These are phyloP conservation scores for Fragaria vesca DNA, from an alignment of 306 rosid species.

Conservation along the genomic window DNA sequence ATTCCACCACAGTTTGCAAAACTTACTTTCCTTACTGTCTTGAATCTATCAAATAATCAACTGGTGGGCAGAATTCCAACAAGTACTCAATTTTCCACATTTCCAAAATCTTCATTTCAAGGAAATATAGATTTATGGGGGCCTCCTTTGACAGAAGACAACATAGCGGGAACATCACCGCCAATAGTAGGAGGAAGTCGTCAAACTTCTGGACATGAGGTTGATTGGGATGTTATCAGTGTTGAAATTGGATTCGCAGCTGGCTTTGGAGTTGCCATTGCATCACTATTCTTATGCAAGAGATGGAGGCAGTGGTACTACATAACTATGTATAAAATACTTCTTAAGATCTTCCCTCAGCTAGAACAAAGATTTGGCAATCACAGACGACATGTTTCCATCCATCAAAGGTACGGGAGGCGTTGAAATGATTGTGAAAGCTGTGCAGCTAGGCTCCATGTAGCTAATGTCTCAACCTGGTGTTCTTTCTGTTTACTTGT, in stretches of 20 bases:
- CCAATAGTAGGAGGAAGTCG: neutral
- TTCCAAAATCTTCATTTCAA: conserved; percentile 23
- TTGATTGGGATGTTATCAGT: conserved; percentile 7
- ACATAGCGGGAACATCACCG: neutral
- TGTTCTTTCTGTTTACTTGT: too few species aligned
- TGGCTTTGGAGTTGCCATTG: conserved; percentile 27
- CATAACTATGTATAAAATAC: conserved; percentile 2
- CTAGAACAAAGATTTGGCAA: neutral
- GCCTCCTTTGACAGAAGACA: conserved; percentile 7
- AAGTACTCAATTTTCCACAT: conserved; percentile 40
- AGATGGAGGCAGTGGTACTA: conserved; percentile 24
- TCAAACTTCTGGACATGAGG: neutral
- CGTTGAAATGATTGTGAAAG: neutral
- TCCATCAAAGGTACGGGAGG: neutral
- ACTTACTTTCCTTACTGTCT: conserved; percentile 17
- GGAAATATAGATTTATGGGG: conserved; percentile 40
- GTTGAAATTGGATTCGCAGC: conserved; percentile 34
- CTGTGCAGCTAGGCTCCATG: neutral
- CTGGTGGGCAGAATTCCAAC: conserved; percentile 33
- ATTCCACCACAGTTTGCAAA: conserved; percentile 29
- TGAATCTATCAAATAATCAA: conserved; percentile 38
- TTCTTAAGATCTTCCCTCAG: neutral
- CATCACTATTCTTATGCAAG: conserved; percentile 9
- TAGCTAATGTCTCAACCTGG: neutral
- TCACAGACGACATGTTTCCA: conserved; percentile 3